Conservation (phyloP, 768 basidiomycete genomes). For the Tubosaeta sp. region DNA sequence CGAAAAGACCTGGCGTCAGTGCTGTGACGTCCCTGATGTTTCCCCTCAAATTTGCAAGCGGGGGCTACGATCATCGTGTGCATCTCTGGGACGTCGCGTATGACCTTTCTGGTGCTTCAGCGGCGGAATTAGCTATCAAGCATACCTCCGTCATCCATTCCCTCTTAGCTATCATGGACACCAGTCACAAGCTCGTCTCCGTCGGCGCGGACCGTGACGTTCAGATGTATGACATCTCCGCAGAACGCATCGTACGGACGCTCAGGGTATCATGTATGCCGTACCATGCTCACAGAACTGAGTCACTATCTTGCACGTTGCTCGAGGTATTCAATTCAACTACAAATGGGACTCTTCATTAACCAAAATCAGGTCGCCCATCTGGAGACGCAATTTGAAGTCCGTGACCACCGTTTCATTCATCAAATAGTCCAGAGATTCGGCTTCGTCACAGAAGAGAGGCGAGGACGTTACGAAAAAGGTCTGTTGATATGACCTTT, state of each 20-base stretch:
- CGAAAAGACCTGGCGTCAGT: constrained; percentile 41
- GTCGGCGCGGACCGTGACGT: constrained; percentile 47
- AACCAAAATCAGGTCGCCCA: constrained; percentile 38
- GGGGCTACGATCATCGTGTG: constrained; percentile 46
- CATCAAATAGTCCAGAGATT: constrained; percentile 38
- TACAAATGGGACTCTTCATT: neutral
- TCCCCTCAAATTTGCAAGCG: constrained; percentile 42
- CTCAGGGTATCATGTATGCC: constrained; percentile 41
- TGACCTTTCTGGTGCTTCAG: constrained; percentile 30
- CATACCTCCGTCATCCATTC: constrained; percentile 43
- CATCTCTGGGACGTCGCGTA: constrained; percentile 43
- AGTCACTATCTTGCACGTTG: constrained; percentile 37
- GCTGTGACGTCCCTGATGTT: constrained; percentile 40
- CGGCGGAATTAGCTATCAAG: constrained; percentile 34
- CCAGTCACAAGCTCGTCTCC: constrained; percentile 44
- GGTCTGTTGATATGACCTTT: constrained; percentile 27
- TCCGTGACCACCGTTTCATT: constrained; percentile 44
- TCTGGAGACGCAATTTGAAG: constrained; percentile 48
- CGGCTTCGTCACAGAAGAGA: constrained; percentile 36
- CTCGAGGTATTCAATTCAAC: constrained; percentile 37
- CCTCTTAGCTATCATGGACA: constrained; percentile 40
- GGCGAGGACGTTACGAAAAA: constrained; percentile 43
- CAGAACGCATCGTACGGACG: constrained; percentile 39
- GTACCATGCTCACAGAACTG: constrained; percentile 38
- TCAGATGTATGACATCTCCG: constrained; percentile 43